Percentiles rank a stretch among this genome's conserved stretches.
phyloP scores from a whole-genome alignment of 352 stramenopile species.

The Globisporangium solare region DNA sequence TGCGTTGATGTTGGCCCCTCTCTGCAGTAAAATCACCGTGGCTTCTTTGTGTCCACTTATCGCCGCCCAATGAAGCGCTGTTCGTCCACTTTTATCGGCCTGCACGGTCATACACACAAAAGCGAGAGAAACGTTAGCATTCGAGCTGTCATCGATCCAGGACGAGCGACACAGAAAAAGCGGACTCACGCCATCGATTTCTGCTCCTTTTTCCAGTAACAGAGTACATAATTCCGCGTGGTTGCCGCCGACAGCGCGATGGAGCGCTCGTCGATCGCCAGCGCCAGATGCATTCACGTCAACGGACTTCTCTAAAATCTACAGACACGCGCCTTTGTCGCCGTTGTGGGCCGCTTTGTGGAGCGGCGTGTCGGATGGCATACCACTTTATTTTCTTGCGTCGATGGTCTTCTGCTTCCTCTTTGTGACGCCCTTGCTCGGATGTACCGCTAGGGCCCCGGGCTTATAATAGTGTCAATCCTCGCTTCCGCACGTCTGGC shows the following conservation, averaged over 20 bases:
- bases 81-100: slow-evolving; percentile 91
- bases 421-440: too few relatives aligned
- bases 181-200: slow-evolving; percentile 74
- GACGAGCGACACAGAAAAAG: neutral
- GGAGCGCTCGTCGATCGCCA: slow-evolving; percentile 81
- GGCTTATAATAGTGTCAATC: too few relatives aligned
- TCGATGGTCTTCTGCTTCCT: neutral
- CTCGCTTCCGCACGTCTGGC: neutral
- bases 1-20: slow-evolving; percentile 86
- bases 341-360: slow-evolving; percentile 90
- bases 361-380: slow-evolving; percentile 87
- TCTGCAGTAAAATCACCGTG: slow-evolving; percentile 79
- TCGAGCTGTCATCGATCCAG: neutral
- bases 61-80: slow-evolving; percentile 89
- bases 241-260: slow-evolving; percentile 85
- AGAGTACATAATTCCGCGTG: slow-evolving; percentile 87
- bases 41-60: slow-evolving; percentile 92
- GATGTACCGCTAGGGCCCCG: too few relatives aligned
- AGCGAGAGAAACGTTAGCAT: neutral
- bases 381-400: slow-evolving; percentile 14
- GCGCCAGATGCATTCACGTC: slow-evolving; percentile 86
- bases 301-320: slow-evolving; percentile 85
- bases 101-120: slow-evolving; percentile 18
- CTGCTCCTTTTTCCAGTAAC: slow-evolving; percentile 80
- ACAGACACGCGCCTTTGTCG: slow-evolving; percentile 81